These are phyloP conservation scores for Meyerozyma smithsonii DNA, from an alignment of 1,139 yeast genomes.

Conservation along the genomic window DNA sequence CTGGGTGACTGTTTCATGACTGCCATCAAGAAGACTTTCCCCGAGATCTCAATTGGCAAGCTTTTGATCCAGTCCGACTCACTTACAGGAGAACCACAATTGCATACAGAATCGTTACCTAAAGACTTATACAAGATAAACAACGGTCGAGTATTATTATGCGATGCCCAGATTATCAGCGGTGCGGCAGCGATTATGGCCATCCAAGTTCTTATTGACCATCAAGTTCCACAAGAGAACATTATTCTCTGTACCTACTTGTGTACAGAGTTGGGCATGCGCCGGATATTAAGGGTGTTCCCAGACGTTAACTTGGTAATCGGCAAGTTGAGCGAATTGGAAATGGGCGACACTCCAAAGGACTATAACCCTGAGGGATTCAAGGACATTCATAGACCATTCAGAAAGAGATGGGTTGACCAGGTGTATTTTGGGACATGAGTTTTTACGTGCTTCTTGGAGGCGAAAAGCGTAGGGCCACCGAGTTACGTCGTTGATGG, in stretches of 20 bases:
- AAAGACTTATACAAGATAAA: conserved; percentile 12
- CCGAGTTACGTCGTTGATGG: conserved; percentile 27
- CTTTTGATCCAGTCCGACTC: conserved; percentile 84
- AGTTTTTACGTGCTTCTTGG: neutral
- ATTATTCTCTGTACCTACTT: conserved; percentile 68
- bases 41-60: conserved; percentile 77
- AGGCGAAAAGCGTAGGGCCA: conserved; percentile 25
- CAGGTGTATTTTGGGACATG: conserved; percentile 72
- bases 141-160: conserved; percentile 53
- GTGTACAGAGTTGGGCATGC: conserved; percentile 79
- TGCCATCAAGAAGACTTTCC: conserved; percentile 69
- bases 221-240: conserved; percentile 58
- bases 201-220: conserved; percentile 79
- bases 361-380: conserved; percentile 33
- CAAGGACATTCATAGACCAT: conserved; percentile 53
- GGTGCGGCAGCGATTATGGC: conserved; percentile 98
- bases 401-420: conserved; percentile 70
- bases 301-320: conserved; percentile 63
- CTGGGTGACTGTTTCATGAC: conserved; percentile 92
- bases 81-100: conserved; percentile 86
- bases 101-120: conserved; percentile 68
- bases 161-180: conserved; percentile 84
- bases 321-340: conserved; percentile 55
- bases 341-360: conserved; percentile 15
- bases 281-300: conserved; percentile 71